These are phyloP conservation scores for Aspergillus novoparasiticus DNA, from an alignment of 2,329 filamentous ascomycete species.

Conservation along the genomic window DNA sequence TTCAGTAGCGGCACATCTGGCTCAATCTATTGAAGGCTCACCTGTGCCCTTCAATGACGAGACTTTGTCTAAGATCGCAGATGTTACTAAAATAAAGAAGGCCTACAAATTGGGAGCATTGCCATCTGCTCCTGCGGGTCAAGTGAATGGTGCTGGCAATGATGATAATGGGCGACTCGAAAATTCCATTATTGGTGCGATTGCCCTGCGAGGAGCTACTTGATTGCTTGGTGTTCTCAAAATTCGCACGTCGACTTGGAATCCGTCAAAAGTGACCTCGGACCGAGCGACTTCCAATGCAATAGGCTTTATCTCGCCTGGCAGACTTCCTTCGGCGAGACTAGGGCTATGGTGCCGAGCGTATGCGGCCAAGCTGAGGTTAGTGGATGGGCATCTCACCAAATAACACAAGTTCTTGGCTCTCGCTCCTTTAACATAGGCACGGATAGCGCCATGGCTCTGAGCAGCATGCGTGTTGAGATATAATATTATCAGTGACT, in stretches of 20 bases:
- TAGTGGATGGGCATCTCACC: neutral
- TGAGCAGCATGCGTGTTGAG: neutral
- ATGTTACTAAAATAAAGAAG: conserved; percentile 73
- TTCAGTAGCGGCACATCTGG: conserved; percentile 63
- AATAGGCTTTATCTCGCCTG: neutral
- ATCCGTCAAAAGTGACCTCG: neutral
- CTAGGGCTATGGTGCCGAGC: neutral
- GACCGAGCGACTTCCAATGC: neutral
- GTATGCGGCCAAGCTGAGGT: neutral
- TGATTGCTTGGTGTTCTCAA: conserved; percentile 22
- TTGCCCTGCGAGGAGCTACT: conserved; percentile 70
- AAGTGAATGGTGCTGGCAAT: conserved; percentile 25
- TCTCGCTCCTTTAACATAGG: neutral
- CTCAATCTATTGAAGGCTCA: conserved; percentile 62
- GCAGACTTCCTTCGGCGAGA: neutral
- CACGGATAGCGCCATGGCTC: neutral
- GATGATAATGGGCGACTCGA: conserved; percentile 54
- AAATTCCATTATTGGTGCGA: conserved; percentile 69
- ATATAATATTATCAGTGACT: neutral
- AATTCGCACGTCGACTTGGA: neutral
- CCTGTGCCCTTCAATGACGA: conserved; percentile 64
- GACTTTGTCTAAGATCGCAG: conserved; percentile 60
- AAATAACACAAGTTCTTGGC: neutral
- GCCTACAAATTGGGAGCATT: conserved; percentile 78
- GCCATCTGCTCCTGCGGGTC: conserved; percentile 40